phyloP scores from a whole-genome alignment of 495 filamentous ascomycete genomes.

The Aspergillus ostianus region DNA sequence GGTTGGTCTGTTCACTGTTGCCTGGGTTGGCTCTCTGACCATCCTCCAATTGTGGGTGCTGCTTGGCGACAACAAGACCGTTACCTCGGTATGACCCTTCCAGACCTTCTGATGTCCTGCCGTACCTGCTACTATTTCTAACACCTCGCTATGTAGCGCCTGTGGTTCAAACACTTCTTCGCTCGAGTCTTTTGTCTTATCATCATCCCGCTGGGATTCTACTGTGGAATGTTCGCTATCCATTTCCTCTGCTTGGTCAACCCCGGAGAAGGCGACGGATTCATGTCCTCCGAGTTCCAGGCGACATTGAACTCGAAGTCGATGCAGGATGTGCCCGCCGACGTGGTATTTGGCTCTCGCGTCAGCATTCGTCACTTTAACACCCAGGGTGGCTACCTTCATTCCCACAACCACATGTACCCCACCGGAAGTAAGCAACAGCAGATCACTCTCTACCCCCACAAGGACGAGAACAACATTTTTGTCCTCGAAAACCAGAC shows the following conservation, averaged over 20 bases:
- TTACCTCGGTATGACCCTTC: slow-evolving; percentile 60
- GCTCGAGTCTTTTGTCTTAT: slow-evolving; percentile 91
- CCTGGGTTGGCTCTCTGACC: slow-evolving; percentile 93
- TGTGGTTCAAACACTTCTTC: slow-evolving; percentile 94
- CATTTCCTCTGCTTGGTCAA: slow-evolving; percentile 92
- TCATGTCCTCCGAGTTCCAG: slow-evolving; percentile 99
- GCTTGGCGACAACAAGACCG: slow-evolving; percentile 80
- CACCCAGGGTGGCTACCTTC: slow-evolving; percentile 95
- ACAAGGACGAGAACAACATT: slow-evolving; percentile 98
- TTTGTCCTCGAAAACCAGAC: slow-evolving; percentile 95
- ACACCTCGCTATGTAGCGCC: slow-evolving; percentile 47
- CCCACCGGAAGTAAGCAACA: slow-evolving; percentile 96
- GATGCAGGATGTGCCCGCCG: slow-evolving; percentile 92
- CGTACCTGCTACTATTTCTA: slow-evolving; percentile 7
- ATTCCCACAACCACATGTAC: slow-evolving; percentile 97
- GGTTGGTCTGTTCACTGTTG: slow-evolving; percentile 98
- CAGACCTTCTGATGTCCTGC: neutral
- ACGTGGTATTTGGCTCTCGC: slow-evolving; percentile 85
- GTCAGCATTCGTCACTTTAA: slow-evolving; percentile 88
- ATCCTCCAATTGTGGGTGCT: slow-evolving; percentile 90
- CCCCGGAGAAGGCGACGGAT: slow-evolving; percentile 95
- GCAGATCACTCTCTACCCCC: slow-evolving; percentile 95
- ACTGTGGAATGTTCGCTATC: slow-evolving; percentile 92
- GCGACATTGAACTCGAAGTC: slow-evolving; percentile 92
- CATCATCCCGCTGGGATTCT: slow-evolving; percentile 83